Evolutionary conservation across 768 basidiomycete genomes (phyloP).

Genomic region (Lenzites betulinus): DNA sequence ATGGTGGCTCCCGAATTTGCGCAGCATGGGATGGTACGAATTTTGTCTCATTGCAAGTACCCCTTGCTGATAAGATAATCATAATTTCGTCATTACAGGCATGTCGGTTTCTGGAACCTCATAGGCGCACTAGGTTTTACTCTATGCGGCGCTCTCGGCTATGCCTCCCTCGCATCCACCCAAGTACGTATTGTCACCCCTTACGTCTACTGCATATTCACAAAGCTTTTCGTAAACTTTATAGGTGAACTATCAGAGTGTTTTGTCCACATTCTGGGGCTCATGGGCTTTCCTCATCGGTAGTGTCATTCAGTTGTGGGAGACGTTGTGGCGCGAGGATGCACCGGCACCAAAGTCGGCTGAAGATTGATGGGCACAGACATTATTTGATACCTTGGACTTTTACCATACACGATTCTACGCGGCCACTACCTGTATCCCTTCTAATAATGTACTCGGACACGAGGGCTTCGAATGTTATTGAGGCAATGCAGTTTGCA

Average conservation of each 20-base stretch:
- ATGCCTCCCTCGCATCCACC: conserved; percentile 32
- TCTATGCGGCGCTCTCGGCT: conserved; percentile 59
- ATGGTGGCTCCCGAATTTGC: conserved; percentile 52
- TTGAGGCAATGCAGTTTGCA: no score
- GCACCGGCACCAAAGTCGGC: not conserved
- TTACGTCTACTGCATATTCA: not conserved
- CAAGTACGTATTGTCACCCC: conserved; percentile 8
- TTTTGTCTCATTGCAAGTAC: not conserved
- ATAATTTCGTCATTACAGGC: conserved; percentile 13
- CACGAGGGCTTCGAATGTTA: no score
- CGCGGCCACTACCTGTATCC: no score
- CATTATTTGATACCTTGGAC: no score
- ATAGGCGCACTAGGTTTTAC: conserved; percentile 60
- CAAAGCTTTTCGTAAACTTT: not conserved
- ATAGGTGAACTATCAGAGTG: conserved; percentile 51
- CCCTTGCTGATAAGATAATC: not conserved
- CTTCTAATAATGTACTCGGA: no score
- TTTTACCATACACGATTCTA: no score
- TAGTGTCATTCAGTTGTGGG: conserved; percentile 55
- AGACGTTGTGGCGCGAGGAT: conserved; percentile 35
- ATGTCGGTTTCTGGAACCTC: conserved; percentile 55
- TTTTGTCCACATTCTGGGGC: conserved; percentile 58
- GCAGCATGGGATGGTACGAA: conserved; percentile 55
- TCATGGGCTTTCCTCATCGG: conserved; percentile 67
- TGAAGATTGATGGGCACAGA: not conserved